Evolutionary conservation across 805 yeast species (phyloP).

Genomic region (Lipomyces orientalis): DNA sequence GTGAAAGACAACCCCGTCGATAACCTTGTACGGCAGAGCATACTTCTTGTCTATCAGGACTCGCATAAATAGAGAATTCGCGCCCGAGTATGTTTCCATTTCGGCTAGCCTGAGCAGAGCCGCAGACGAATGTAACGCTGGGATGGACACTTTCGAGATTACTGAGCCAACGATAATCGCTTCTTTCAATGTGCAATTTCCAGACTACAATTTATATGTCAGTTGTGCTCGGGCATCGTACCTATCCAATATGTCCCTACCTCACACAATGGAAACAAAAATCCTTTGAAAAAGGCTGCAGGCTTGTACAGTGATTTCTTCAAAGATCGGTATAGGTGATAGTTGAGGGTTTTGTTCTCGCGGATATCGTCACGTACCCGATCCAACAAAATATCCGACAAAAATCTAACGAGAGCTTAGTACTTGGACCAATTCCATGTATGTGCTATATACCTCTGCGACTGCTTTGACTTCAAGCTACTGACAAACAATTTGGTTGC

Average conservation of each 20-base stretch:
- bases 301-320: constrained; percentile 96
- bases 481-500: constrained; percentile 95
- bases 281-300: constrained; percentile 96
- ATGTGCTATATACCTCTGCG: constrained; percentile 75
- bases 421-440: background rate
- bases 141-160: constrained; percentile 84
- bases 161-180: constrained; percentile 96
- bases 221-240: background rate
- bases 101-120: constrained; percentile 86
- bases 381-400: constrained; percentile 46
- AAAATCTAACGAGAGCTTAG: constrained; percentile 14
- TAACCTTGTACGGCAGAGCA: constrained; percentile 94
- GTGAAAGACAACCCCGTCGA: constrained; percentile 91
- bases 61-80: constrained; percentile 87
- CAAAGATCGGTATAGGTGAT: constrained; percentile 88
- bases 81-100: constrained; percentile 76
- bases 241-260: constrained; percentile 51
- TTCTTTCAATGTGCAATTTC: constrained; percentile 79
- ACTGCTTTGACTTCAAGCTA: constrained; percentile 82
- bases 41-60: constrained; percentile 91
- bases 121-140: constrained; percentile 94
- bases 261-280: constrained; percentile 87
- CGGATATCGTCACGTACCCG: constrained; percentile 50
- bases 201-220: constrained; percentile 20
- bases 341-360: constrained; percentile 66